A percentile compares a stretch with the other conserved stretches of the same genome.
phyloP scores from a whole-genome alignment of 495 filamentous ascomycete genomes.

The Aspergillus avenaceus region DNA sequence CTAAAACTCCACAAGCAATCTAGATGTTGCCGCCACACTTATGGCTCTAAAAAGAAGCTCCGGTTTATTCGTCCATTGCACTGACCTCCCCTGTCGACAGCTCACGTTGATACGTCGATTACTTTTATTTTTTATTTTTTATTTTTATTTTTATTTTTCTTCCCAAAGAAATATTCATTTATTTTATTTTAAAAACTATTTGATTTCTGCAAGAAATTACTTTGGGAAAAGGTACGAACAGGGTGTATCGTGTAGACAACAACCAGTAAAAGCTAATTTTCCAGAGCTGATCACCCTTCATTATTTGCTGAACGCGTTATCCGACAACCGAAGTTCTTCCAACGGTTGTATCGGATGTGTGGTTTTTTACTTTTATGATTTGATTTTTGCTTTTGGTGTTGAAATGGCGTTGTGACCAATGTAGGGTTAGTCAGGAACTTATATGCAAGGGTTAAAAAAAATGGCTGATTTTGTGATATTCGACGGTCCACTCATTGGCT shows the following conservation, averaged over 20 bases:
- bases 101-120: constrained; percentile 36
- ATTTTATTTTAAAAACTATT: neutral
- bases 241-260: neutral
- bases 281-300: neutral
- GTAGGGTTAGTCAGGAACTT: constrained; percentile 10
- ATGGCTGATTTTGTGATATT: constrained; percentile 1
- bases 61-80: constrained; percentile 11
- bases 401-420: neutral
- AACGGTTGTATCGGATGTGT: neutral
- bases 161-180: neutral
- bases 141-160: neutral
- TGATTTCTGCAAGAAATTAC: neutral
- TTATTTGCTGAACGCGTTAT: neutral
- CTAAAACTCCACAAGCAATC: constrained; percentile 12
- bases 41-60: neutral
- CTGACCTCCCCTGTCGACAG: constrained; percentile 25
- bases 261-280: neutral
- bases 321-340: neutral
- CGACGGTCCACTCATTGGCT: constrained; percentile 8
- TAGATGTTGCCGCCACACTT: constrained; percentile 20
- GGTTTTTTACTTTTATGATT: neutral
- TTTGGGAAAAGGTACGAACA: neutral
- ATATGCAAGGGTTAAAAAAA: constrained; percentile 14
- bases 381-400: too few species aligned
- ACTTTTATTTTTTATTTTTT: neutral